Percentiles rank a stretch among this genome's conserved stretches.
phyloP scores from a whole-genome alignment of 2,329 filamentous ascomycete species.

The Fusarium sp. region DNA sequence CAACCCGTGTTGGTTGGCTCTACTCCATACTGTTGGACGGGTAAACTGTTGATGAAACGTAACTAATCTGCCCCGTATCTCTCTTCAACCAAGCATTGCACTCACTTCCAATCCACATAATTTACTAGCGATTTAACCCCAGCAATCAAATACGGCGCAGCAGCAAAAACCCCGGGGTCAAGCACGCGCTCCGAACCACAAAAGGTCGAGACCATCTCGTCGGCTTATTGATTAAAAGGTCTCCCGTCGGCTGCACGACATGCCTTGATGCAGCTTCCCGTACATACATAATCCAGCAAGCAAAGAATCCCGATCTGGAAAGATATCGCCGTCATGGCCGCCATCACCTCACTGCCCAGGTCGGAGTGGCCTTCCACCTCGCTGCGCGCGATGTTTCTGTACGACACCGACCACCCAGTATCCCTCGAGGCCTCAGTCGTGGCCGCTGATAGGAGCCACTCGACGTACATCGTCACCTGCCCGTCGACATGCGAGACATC shows the following conservation, averaged over 20 bases:
- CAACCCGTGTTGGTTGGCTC: not conserved
- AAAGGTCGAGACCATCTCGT: conserved; percentile 15
- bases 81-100: not conserved
- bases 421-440: conserved; percentile 20
- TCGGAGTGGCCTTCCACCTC: conserved; percentile 19
- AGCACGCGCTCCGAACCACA: not conserved
- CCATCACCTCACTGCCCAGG: not conserved
- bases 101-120: not conserved
- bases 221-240: not conserved
- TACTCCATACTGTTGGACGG: not conserved
- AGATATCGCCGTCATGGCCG: not conserved
- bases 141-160: not conserved
- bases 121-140: not conserved
- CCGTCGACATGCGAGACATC: conserved; percentile 24
- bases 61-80: not conserved
- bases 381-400: conserved; percentile 23
- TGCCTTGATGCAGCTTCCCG: conserved; percentile 10
- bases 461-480: conserved; percentile 29
- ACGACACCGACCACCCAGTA: conserved; percentile 25
- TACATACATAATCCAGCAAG: not conserved
- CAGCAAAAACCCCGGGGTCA: conserved; percentile 2
- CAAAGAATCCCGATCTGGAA: not conserved
- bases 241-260: conserved; percentile 11
- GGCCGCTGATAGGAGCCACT: not conserved
- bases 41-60: not conserved